Evolutionary conservation across 441 rosid genomes (phyloP), one percentile per base, ranked within the genome.

Genomic region (Sinapis alba): DNA sequence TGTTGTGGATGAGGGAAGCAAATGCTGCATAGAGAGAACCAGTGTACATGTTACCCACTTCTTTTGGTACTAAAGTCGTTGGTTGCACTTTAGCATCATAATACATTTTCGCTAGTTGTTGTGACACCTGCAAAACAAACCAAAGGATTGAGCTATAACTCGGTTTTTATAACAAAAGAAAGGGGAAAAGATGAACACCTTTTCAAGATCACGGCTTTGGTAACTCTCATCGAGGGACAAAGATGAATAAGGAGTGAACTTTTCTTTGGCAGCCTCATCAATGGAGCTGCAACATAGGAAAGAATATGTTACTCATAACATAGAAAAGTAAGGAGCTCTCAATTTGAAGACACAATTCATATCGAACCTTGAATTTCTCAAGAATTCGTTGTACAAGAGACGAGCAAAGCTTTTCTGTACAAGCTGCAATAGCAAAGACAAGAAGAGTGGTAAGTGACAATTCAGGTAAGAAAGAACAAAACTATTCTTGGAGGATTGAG

Each of bases 371-470:
- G 90, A 91, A 80, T 88, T 87, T 76, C 94, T 91, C 75, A 80
- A 47, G 82, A 86, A 88, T 82, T 96, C 99, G 57, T 93, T 87
- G 83, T 83, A 96, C 73, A 90, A 38, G 82, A 96, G 82, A 57
- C 99, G 94, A 69, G 98, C 89, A 83, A 96, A 96, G 80, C 98
- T 96, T 84, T 96, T 96, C 83, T 96, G 99, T 58, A 96, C 99
- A 80, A 96, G 99, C 98, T 93, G 93, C 86, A 81, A 65, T 12
- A 67, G 68, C 64, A 53, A 76, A 64, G 75, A 73, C 30, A 18
- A 71, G 54, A 36, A 61, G 72, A 19, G 16, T 60, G 8, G 71
- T 74, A 26, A 80, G 71, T 64, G 64, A 63, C 26, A 61, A 10
- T 53, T 34, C 50, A 69, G 50, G 30, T 59, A 66, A 66, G 21